Evolutionary conservation across 352 stramenopile species (phyloP), one percentile per base, ranked within the genome.

Genomic region (Pythium plurisporium): DNA sequence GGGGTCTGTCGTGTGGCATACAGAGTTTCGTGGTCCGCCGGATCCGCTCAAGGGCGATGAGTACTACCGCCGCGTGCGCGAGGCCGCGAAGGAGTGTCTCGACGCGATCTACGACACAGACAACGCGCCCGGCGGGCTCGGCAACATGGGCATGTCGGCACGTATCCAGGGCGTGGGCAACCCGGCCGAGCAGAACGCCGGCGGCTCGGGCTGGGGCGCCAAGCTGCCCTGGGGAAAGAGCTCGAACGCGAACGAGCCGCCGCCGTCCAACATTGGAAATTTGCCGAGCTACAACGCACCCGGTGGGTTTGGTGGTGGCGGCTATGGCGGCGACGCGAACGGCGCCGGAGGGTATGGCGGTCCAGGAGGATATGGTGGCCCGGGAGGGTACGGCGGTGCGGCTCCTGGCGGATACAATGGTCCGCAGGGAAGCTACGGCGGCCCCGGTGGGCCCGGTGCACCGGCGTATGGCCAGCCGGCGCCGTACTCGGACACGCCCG

Each of bases 41-140:
- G 95, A 98, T 79, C 89, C 92, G 41, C 79, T 98, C 37, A 94
- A 96, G 52, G 95, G 95, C 30, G 95, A 98, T 69, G 87, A 98
- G 58, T 95, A 92, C 61, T 98, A 96, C 65, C 82, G 91, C 41
- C 81, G 83, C 27, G 93, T 98, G 22, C 77, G 94, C 23, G 83
- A 95, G 19, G 87, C 93, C 1, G 95, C 94, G 1, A 98, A 98
- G 73, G 95, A 98, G 31, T 91, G 88, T 47, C 72, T 98, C 25
- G 95, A 98, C 61, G 91, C 88, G 23, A 91, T 98, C 55, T 98
- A 98, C 63, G 86, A 95, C 67, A 94, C 82, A 63, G 82, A 94
- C 69, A 85, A 80, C 37, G 50, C 73, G 15, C 74, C 74, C 0
- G 79, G 79, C 0, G 79, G 79, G 8, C 65, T 91, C 3, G 55